Evolutionary conservation across 495 filamentous ascomycete genomes (phyloP).

Genomic region (Polyplosphaeria fusca): DNA sequence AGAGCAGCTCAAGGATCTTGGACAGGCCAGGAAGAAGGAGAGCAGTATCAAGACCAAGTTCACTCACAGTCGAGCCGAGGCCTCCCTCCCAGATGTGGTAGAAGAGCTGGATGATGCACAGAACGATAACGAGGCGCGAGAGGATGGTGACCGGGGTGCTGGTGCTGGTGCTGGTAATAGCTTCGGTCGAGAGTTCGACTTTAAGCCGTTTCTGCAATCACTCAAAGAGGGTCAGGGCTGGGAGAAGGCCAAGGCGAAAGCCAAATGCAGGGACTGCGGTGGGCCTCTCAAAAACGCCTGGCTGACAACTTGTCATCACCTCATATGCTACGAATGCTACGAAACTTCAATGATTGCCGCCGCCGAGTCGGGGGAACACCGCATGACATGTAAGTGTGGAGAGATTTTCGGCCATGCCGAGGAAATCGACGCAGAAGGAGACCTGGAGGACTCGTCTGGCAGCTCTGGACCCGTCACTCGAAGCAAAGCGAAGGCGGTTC

Average conservation of each 20-base stretch:
- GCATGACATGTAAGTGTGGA: constrained; percentile 14
- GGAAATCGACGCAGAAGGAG: neutral
- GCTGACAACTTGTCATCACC: constrained; percentile 49
- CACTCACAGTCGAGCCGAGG: neutral
- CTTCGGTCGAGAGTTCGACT: constrained; percentile 31
- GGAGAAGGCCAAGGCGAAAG: constrained; percentile 37
- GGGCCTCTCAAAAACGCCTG: constrained; percentile 34
- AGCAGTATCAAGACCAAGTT: neutral
- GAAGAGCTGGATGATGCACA: neutral
- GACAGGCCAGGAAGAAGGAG: constrained; percentile 20
- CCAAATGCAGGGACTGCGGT: constrained; percentile 42
- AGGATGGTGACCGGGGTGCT: neutral
- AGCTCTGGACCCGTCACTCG: constrained; percentile 1
- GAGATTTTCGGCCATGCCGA: constrained; percentile 8
- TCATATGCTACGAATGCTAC: constrained; percentile 51
- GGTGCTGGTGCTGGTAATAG: constrained; percentile 19
- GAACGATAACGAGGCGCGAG: neutral
- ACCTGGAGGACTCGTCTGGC: neutral
- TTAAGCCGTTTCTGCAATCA: constrained; percentile 36
- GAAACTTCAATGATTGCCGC: constrained; percentile 30
- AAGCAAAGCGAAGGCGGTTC: constrained; percentile 4
- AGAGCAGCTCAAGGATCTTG: constrained; percentile 19
- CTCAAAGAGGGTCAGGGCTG: constrained; percentile 37
- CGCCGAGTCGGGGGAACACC: constrained; percentile 23
- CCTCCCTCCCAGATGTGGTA: neutral